Conservation (phyloP, 345 rosid species). For the Garcia nutans region DNA sequence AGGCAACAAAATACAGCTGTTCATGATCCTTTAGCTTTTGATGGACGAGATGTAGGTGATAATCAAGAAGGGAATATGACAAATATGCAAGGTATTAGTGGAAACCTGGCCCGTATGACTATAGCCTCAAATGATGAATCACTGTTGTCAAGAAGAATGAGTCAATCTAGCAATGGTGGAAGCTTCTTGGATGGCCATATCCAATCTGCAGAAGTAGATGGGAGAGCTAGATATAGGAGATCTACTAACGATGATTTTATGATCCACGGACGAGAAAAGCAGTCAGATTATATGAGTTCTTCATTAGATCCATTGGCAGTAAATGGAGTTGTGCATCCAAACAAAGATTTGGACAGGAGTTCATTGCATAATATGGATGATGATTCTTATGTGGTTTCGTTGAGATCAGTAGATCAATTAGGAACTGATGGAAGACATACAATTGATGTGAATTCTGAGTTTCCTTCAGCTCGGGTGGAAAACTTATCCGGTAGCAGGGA, state of each 20-base stretch:
- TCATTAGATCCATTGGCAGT: constrained; percentile 47
- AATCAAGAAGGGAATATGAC: constrained; percentile 41
- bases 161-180: constrained; percentile 38
- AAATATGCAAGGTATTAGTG: constrained; percentile 51
- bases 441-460: constrained; percentile 63
- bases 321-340: constrained; percentile 51
- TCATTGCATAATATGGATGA: constrained; percentile 55
- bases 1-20: constrained; percentile 43
- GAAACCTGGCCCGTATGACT: constrained; percentile 38
- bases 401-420: constrained; percentile 47
- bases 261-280: constrained; percentile 40
- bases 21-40: constrained; percentile 59
- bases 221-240: constrained; percentile 45
- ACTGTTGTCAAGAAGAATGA: constrained; percentile 39
- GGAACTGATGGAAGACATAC: constrained; percentile 47
- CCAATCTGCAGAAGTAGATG: constrained; percentile 42
- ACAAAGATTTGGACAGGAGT: constrained; percentile 40
- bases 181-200: constrained; percentile 39
- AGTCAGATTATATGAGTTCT: constrained; percentile 28
- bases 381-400: constrained; percentile 78
- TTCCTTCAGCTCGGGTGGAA: constrained; percentile 46
- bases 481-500: constrained; percentile 32
- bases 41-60: constrained; percentile 42
- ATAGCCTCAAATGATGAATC: constrained; percentile 58
- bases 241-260: constrained; percentile 53